Percentiles rank a stretch among this genome's conserved stretches.
These are phyloP conservation scores for Oryza nivara DNA, from an alignment of 176 grass and related monocot species.

Conservation along the genomic window DNA sequence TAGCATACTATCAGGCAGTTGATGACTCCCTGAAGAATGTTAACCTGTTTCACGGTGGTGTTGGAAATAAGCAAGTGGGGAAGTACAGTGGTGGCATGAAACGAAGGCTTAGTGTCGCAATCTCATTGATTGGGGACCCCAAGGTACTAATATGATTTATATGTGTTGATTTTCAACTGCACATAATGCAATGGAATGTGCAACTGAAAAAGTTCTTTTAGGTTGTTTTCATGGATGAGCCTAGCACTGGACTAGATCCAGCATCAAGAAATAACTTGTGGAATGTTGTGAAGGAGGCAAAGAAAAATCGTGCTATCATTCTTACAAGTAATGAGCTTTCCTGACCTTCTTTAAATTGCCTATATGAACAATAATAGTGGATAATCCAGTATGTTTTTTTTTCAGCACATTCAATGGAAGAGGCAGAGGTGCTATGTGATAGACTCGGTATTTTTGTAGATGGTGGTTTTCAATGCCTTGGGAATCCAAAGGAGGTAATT, in stretches of 20 bases:
- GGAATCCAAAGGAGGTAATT: conserved; percentile 68
- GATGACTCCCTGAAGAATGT: conserved; percentile 81
- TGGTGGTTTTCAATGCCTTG: conserved; percentile 72
- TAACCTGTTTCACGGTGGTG: conserved; percentile 64
- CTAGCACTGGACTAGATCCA: conserved; percentile 88
- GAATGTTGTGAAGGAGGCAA: conserved; percentile 79
- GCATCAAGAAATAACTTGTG: conserved; percentile 82
- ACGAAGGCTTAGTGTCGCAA: conserved; percentile 80
- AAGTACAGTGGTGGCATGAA: conserved; percentile 95
- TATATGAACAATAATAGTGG: not conserved
- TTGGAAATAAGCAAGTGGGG: conserved; percentile 78
- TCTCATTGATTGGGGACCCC: conserved; percentile 75
- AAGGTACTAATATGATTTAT: conserved; percentile 49
- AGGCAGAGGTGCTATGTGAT: conserved; percentile 74
- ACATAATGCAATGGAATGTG: conserved; percentile 13
- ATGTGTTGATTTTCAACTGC: not conserved
- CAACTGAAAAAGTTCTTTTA: conserved; percentile 26
- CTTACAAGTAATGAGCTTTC: conserved; percentile 72
- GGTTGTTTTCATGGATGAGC: conserved; percentile 98
- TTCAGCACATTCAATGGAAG: conserved; percentile 84
- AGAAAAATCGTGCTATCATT: conserved; percentile 81
- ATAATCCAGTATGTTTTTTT: conserved; percentile 12
- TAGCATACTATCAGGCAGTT: conserved; percentile 61
- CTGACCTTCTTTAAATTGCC: not conserved
- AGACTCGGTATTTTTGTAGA: conserved; percentile 68